phyloP scores from a whole-genome alignment of 257 asterid species.

The Petrea volubilis region DNA sequence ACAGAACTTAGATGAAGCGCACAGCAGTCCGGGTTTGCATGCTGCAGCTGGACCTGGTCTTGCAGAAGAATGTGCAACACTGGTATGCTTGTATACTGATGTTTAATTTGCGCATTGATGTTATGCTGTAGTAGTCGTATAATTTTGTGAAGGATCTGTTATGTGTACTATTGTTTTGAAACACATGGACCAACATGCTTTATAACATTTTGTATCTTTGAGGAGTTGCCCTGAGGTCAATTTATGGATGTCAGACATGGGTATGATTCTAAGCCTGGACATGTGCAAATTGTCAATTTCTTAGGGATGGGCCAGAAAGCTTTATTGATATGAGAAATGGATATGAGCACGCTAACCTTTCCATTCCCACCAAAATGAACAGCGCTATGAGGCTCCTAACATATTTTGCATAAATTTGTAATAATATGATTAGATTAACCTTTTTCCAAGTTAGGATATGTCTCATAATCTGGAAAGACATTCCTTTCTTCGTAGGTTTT shows the following conservation, averaged over 20 bases:
- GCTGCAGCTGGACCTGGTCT: conserved; percentile 87
- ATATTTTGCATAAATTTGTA: background rate
- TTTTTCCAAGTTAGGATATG: background rate
- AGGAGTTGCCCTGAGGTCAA: background rate
- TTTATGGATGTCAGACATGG: background rate
- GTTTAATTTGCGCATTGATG: background rate
- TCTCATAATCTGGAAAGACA: conserved; percentile 2
- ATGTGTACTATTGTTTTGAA: background rate
- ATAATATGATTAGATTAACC: background rate
- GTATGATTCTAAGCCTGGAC: background rate
- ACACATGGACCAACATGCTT: background rate
- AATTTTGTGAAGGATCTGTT: background rate
- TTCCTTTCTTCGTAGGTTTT: background rate
- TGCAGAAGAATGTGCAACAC: conserved; percentile 62
- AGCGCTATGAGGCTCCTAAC: background rate
- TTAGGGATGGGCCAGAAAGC: background rate
- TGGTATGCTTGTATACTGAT: conserved; percentile 17
- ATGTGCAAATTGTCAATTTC: background rate
- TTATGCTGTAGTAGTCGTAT: no score
- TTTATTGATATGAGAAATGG: background rate
- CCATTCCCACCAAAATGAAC: background rate
- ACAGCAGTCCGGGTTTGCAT: conserved; percentile 78
- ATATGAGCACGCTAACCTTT: background rate
- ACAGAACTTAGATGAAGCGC: conserved; percentile 78
- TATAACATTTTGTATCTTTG: background rate